Conservation (phyloP, 306 rosid species). For the Morella rubra region DNA sequence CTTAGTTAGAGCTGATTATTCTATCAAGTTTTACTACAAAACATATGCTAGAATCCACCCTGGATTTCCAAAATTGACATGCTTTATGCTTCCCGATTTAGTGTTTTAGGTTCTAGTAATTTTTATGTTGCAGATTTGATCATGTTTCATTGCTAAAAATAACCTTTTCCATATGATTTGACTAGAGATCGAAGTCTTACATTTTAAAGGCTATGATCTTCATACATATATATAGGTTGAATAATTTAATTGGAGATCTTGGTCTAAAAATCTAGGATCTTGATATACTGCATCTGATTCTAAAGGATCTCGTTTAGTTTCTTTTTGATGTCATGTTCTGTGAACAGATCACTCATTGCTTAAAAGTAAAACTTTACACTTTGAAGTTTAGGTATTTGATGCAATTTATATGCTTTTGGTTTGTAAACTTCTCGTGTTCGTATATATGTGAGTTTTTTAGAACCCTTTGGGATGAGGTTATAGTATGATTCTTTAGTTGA, state of each 20-base stretch:
- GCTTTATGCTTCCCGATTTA: not conserved
- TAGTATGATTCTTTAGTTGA: slow-evolving; percentile 17
- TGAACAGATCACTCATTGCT: not conserved
- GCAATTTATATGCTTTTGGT: slow-evolving; percentile 8
- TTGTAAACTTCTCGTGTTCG: not conserved
- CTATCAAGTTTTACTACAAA: not conserved
- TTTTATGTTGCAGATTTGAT: not conserved
- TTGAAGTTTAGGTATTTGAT: not conserved
- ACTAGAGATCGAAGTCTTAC: no score
- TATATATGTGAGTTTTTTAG: not conserved
- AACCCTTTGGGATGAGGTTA: not conserved
- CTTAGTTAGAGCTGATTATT: not conserved
- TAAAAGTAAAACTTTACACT: not conserved
- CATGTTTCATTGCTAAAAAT: not conserved
- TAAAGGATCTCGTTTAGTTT: not conserved
- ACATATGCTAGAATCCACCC: not conserved
- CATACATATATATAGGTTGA: not conserved
- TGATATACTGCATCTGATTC: not conserved
- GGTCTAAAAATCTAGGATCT: not conserved
- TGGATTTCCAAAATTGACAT: not conserved
- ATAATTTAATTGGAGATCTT: not conserved
- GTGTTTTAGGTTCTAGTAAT: not conserved
- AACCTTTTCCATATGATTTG: not conserved
- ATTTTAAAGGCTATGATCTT: no score
- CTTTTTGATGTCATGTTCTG: not conserved